Percentiles rank a stretch among this genome's conserved stretches.
These are phyloP conservation scores for Shiraia bambusicola DNA, from an alignment of 2,329 filamentous ascomycete genomes.

Conservation along the genomic window DNA sequence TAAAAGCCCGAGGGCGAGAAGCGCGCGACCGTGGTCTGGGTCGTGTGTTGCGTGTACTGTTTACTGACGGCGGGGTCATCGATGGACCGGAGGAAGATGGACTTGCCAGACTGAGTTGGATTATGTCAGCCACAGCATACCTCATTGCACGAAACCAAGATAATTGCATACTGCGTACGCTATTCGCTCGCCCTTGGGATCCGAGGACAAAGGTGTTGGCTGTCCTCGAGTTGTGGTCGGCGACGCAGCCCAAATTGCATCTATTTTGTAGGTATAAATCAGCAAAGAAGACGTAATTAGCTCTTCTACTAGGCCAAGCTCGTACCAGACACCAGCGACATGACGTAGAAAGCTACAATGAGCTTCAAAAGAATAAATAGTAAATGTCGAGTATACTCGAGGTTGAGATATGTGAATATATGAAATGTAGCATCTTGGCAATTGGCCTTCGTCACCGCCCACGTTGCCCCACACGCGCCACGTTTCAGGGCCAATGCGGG, in stretches of 20 bases:
- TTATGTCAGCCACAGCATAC: slow-evolving; percentile 8
- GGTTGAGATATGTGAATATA: too few species aligned
- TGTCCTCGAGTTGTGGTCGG: slow-evolving; percentile 83
- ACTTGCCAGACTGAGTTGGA: slow-evolving; percentile 79
- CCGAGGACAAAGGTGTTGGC: slow-evolving; percentile 83
- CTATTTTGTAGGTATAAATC: slow-evolving; percentile 40
- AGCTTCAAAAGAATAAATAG: too few species aligned
- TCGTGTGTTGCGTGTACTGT: slow-evolving; percentile 91
- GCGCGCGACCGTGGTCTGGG: slow-evolving; percentile 84
- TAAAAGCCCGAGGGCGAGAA: slow-evolving; percentile 96
- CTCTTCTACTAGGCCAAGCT: too few species aligned
- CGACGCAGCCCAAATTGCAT: slow-evolving; percentile 78
- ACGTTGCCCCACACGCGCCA: too few species aligned
- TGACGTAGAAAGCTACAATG: background rate
- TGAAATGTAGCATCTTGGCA: too few species aligned
- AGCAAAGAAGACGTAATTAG: too few species aligned
- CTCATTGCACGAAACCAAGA: background rate
- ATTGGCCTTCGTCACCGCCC: too few species aligned
- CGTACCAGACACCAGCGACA: slow-evolving; percentile 1
- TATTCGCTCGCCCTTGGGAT: slow-evolving; percentile 86
- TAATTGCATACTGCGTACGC: slow-evolving; percentile 75
- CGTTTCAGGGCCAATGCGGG: too few species aligned
- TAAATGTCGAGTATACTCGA: too few species aligned
- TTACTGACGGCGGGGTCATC: slow-evolving; percentile 81
- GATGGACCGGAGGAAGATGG: slow-evolving; percentile 92